Base-by-base conservation (phyloP, 179 eudicot genomes). In the Pouteria campechiana region DNA sequence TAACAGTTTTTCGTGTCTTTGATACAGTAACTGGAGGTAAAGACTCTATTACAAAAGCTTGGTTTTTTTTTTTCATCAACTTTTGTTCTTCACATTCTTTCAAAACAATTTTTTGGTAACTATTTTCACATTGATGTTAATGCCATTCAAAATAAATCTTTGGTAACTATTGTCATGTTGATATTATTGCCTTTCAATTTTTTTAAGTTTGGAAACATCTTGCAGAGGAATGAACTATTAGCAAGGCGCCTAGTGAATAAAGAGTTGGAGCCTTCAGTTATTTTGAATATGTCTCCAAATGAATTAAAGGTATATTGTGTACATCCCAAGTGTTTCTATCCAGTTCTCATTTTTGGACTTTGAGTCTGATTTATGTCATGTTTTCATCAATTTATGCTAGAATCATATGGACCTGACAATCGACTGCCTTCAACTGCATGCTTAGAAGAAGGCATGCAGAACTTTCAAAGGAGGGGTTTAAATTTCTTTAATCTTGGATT, bases 201-300 rank as follows among this genome's bases (percentile, higher is more conserved):
- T 52, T 55, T 38, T 38, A 15, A 4, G n/a, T 48, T 9, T n/a
- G n/a, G n/a, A n/a, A n/a, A n/a, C n/a, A n/a, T 14, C 41, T 56
- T 47, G 50, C 73, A 92, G 95, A 70, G 56, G 46, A 87, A 77
- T 50, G 69, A 57, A 52, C 52, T 68, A 4, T 52, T 92, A 48
- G 83, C 94, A 21, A 68, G 78, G 7, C 88, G 96, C 16, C 57
- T 92, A 46, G 45, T 92, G 49, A 80, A 68, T 25, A 80, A 79
- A 48, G 99, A 92, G 65, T 48, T 92, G 60, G 83, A 73, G 46
- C 88, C 99, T 65, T 72, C 76, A 7, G 77, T 79, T 52, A 67
- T 92, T 54, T 52, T 92, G 50, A 80, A 48, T 75, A 92, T 92
- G 99, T 64, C 94, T 10, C 92, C 94, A 27, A 75, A 31, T 43